Conservation (phyloP, 257 asterid species). For the Hygrophila difformis region DNA sequence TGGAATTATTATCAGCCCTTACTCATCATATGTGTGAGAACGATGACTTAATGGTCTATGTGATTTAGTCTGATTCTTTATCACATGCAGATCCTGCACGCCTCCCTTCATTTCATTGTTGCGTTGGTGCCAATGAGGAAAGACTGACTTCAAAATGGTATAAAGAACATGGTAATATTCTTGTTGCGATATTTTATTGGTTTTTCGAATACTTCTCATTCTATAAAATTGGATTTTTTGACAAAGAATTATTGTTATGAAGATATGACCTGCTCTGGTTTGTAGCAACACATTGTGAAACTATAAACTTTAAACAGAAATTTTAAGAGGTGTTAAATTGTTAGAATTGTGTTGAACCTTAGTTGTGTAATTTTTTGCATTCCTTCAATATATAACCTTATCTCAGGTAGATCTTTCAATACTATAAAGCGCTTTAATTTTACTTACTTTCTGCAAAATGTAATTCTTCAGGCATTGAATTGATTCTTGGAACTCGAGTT, state of each 20-base stretch:
- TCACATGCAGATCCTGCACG: constrained; percentile 61
- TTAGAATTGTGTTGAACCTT: too few species aligned
- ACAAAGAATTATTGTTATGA: not conserved
- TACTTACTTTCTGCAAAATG: not conserved
- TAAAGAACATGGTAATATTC: constrained; percentile 61
- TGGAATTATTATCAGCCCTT: not conserved
- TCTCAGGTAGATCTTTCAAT: too few species aligned
- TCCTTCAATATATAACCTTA: too few species aligned
- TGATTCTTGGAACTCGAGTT: constrained; percentile 66
- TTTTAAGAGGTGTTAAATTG: too few species aligned
- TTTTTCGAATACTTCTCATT: not conserved
- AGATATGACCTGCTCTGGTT: too few species aligned
- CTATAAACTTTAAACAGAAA: too few species aligned
- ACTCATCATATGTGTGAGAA: too few species aligned
- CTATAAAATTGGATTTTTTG: not conserved
- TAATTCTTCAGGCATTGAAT: constrained; percentile 43
- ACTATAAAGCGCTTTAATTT: too few species aligned
- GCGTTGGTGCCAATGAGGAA: constrained; percentile 76
- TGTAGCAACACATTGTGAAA: too few species aligned
- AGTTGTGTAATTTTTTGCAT: too few species aligned
- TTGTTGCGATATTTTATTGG: constrained; percentile 2
- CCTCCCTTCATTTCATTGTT: constrained; percentile 76
- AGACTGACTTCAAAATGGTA: constrained; percentile 71
- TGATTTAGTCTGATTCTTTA: constrained; percentile 8
- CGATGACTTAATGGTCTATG: not conserved